Evolutionary conservation across 78 protist species (phyloP), one percentile per base, ranked within the genome.

Genomic region (Chrysochromulina parva): DNA sequence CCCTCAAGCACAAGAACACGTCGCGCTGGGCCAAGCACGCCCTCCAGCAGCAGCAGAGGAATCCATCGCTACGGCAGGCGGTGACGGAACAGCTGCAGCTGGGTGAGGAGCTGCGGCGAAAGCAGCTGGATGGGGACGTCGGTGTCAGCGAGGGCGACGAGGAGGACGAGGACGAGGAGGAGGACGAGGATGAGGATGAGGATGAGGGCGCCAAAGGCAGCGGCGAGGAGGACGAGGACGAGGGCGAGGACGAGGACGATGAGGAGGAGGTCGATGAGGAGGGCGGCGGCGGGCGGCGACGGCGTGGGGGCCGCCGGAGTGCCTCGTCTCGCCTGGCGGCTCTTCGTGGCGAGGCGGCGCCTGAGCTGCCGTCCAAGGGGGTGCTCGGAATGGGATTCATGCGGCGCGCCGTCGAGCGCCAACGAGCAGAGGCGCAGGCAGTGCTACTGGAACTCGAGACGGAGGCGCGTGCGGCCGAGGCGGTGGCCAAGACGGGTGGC

Each of bases 1-100:
- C 62, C 19, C 86, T 50, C 16, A 78, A 78, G 86, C 86, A 78
- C 60, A 53, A 53, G 60, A 78, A 53, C 86, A 53, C 86, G 38
- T 78, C 86, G 38, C 59, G 59, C 3, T 78, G 86, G 86, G 86
- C 86, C 24, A 5, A 17, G 47, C 86, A 22, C 47, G 59, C 59
- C 28, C 60, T 78, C 62, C 50, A 53, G 86, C 60, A 78, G 20
- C 86, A 52, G 58, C 50, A 78, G 86, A 4, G 2, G 16, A 53
- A 78, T 47, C 38, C 60, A 20, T 14, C 28, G 10, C 20, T 53
- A 20, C 22, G 24, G 13, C 28, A 9, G 58, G 86, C 86, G 10
- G 62, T 78, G 14, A 10, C 7, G 6, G 86, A 78, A 47, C 86
- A 78, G 86, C 28, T 78, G 38, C 14, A 7, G 19, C 47, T 1